phyloP scores from a whole-genome alignment of 1,284 basidiomycete genomes.

The Rhodofomes roseus region DNA sequence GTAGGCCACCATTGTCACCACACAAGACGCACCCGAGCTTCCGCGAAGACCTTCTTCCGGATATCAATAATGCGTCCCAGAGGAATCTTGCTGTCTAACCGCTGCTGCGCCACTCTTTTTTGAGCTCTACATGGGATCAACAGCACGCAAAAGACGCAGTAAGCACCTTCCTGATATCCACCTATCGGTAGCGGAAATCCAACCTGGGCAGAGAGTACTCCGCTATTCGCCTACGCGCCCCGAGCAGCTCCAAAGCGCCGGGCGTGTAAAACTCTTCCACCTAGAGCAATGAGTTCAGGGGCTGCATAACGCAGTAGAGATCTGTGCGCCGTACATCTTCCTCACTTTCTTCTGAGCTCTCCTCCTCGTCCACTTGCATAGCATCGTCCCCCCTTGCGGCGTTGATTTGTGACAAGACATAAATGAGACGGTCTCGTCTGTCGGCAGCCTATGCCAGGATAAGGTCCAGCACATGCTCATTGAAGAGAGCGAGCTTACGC shows the following conservation, averaged over 20 bases:
- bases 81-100: conserved; percentile 83
- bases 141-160: conserved; percentile 43
- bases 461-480: conserved; percentile 2
- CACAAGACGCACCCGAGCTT: conserved; percentile 72
- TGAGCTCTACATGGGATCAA: conserved; percentile 73
- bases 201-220: conserved; percentile 92
- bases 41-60: conserved; percentile 83
- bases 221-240: conserved; percentile 81
- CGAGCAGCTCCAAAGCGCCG: conserved; percentile 81
- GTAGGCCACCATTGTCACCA: conserved; percentile 4
- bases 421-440: conserved; percentile 90
- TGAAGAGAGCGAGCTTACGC: conserved; percentile 51
- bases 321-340: conserved; percentile 63
- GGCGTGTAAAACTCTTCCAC: conserved; percentile 97
- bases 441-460: conserved; percentile 63
- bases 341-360: conserved; percentile 59
- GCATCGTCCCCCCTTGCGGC: conserved; percentile 74
- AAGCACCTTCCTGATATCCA: conserved; percentile 67
- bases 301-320: neutral
- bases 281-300: conserved; percentile 28
- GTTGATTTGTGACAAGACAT: conserved; percentile 87
- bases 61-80: conserved; percentile 88
- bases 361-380: conserved; percentile 68
- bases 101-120: conserved; percentile 86
- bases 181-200: conserved; percentile 57